Percentiles rank a stretch among this genome's conserved stretches.
These are phyloP conservation scores for Pseudonitzschia delicatissima DNA, from an alignment of 108 stramenopile genomes.

Conservation along the genomic window DNA sequence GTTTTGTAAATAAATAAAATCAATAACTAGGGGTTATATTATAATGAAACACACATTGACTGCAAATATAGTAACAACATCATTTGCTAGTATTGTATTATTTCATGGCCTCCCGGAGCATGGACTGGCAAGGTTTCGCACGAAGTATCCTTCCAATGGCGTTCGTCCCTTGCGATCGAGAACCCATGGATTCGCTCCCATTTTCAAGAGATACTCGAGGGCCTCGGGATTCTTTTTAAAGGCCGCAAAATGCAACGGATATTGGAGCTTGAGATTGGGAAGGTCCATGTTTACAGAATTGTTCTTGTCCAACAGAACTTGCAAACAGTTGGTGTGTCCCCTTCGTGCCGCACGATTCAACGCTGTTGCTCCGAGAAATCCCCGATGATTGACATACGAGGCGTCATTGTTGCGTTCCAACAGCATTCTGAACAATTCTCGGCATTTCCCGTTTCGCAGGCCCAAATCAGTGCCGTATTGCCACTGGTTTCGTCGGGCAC, in stretches of 20 bases:
- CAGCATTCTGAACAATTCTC: constrained; percentile 14
- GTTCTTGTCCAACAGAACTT: constrained; percentile 6
- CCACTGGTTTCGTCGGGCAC: constrained; percentile 15
- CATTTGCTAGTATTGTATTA: too few relatives aligned
- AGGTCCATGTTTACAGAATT: constrained; percentile 21
- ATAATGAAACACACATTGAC: too few relatives aligned
- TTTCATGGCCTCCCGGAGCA: constrained; percentile 6
- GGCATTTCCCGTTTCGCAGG: constrained; percentile 34
- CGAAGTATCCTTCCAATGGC: constrained; percentile 44
- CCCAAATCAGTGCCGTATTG: constrained; percentile 56
- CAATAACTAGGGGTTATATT: too few relatives aligned
- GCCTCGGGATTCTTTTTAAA: constrained; percentile 35
- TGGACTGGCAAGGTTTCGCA: not conserved
- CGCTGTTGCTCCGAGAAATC: constrained; percentile 47
- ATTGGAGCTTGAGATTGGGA: constrained; percentile 52
- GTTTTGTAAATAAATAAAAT: too few relatives aligned
- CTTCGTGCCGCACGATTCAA: constrained; percentile 40
- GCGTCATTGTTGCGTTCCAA: not conserved
- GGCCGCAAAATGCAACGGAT: constrained; percentile 63
- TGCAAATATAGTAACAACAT: too few relatives aligned
- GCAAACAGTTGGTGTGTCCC: constrained; percentile 24
- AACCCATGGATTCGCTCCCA: constrained; percentile 32
- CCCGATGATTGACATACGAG: constrained; percentile 25
- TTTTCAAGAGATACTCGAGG: constrained; percentile 29
- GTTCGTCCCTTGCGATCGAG: constrained; percentile 58